phyloP scores from a whole-genome alignment of 2,329 filamentous ascomycete genomes.

The Penicillium sp. region DNA sequence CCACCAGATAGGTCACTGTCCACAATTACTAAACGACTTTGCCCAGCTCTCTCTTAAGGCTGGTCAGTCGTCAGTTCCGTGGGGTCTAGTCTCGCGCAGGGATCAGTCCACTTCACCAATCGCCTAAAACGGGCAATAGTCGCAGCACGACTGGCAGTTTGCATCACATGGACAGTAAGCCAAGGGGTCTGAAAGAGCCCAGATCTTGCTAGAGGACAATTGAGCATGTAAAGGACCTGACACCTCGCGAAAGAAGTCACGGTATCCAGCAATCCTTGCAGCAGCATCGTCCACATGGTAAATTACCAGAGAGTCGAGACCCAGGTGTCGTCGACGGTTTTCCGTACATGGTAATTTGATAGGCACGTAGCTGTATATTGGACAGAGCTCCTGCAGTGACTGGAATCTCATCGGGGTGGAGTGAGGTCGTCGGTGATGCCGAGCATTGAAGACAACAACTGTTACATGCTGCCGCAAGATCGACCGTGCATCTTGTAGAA shows the following conservation, averaged over 20 bases:
- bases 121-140: conserved; percentile 10
- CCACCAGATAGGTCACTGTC: not conserved
- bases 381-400: no score
- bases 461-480: no score
- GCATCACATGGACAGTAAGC: not conserved
- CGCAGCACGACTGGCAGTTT: not conserved
- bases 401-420: no score
- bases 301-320: no score
- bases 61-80: not conserved
- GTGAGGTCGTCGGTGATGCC: no score
- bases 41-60: no score
- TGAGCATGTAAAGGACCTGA: not conserved
- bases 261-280: not conserved
- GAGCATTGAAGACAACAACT: no score
- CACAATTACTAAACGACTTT: conserved; percentile 1
- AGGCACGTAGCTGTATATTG: no score
- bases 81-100: not conserved
- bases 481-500: no score
- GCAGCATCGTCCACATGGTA: no score
- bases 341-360: no score
- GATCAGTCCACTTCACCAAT: conserved; percentile 4
- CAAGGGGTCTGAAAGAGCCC: not conserved
- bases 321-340: no score
- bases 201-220: not conserved
- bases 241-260: not conserved